phyloP scores from a whole-genome alignment of 768 basidiomycete species.

The Lactarius indigo region DNA sequence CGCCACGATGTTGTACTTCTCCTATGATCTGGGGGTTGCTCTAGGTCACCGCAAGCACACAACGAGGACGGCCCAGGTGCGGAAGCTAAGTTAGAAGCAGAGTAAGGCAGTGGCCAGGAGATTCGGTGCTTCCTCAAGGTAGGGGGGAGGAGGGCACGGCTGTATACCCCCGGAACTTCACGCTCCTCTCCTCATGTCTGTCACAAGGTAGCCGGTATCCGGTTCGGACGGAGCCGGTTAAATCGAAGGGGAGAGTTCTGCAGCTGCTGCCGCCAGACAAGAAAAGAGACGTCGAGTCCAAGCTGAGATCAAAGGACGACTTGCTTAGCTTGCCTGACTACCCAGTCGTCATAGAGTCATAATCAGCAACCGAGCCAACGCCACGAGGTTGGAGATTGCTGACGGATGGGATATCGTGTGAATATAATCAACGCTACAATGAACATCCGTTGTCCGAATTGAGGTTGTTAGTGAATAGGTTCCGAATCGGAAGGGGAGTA shows the following conservation, averaged over 20 bases:
- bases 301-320: too few species aligned
- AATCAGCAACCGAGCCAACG: neutral
- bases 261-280: neutral
- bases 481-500: neutral
- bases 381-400: neutral
- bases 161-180: neutral
- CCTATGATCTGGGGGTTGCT: neutral
- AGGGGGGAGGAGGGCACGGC: neutral
- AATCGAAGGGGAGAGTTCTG: neutral
- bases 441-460: too few species aligned
- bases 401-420: neutral
- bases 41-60: neutral
- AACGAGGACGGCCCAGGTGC: neutral
- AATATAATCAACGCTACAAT: too few species aligned
- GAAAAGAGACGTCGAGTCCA: too few species aligned
- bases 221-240: neutral
- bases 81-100: neutral
- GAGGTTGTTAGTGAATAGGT: too few species aligned
- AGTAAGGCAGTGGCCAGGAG: neutral
- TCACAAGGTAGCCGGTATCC: neutral
- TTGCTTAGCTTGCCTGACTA: too few species aligned
- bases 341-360: neutral
- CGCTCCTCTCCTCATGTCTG: neutral
- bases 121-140: neutral
- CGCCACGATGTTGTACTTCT: neutral